Evolutionary conservation across 345 rosid genomes (phyloP).

Genomic region (rapeseed (Brassica napus)): DNA sequence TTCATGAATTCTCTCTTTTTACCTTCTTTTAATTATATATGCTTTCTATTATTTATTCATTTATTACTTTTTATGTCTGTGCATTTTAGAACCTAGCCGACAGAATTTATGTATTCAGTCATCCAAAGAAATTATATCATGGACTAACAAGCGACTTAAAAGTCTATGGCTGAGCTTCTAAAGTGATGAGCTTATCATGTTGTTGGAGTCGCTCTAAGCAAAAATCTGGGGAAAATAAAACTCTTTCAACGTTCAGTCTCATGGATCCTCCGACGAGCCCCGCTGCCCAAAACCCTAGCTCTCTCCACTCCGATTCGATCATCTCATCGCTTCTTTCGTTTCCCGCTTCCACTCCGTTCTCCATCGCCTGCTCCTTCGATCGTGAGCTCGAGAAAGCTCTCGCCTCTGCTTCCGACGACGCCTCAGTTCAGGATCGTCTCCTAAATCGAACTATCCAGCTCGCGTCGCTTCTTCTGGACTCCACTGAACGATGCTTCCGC

Average conservation of each 20-base stretch:
- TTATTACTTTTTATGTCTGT: too few relatives aligned
- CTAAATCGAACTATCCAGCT: conserved; percentile 62
- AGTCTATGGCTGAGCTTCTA: too few relatives aligned
- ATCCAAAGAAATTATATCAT: neutral
- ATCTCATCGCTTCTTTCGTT: conserved; percentile 30
- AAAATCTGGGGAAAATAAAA: neutral
- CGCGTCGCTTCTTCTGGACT: conserved; percentile 61
- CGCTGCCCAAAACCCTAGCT: neutral
- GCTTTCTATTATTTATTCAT: too few relatives aligned
- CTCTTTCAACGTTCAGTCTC: neutral
- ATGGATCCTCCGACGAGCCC: conserved; percentile 30
- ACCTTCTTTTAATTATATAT: neutral
- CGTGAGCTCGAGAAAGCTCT: conserved; percentile 59
- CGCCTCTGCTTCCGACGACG: conserved; percentile 37
- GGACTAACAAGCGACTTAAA: neutral
- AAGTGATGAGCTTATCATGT: neutral
- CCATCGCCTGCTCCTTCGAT: conserved; percentile 63
- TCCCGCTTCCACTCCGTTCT: conserved; percentile 37
- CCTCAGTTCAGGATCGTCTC: conserved; percentile 45
- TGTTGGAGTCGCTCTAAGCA: neutral
- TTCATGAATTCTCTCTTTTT: neutral
- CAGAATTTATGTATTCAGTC: too few relatives aligned
- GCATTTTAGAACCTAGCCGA: neutral
- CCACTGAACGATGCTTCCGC: conserved; percentile 64
- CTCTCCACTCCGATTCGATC: conserved; percentile 13